These are phyloP conservation scores for Lactifluus piperatus DNA, from an alignment of 768 basidiomycete genomes.

Conservation along the genomic window DNA sequence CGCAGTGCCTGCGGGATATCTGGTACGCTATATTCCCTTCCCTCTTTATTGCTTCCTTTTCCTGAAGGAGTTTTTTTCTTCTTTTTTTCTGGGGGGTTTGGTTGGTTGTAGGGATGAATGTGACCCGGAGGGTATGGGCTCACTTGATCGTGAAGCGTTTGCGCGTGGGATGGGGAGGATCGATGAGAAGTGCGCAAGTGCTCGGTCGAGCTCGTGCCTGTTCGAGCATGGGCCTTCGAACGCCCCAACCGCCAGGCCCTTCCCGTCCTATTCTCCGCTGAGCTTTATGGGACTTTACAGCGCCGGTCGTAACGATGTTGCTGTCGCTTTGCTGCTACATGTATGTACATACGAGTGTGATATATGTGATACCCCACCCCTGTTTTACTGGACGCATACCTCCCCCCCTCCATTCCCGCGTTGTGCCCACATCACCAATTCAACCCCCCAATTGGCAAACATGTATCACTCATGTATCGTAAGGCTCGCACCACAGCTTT, in stretches of 20 bases:
- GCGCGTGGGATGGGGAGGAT: constrained; percentile 72
- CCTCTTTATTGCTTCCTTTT: not conserved
- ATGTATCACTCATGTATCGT: no score
- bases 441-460: no score
- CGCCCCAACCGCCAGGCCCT: not conserved
- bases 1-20: constrained; percentile 43
- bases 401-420: not conserved
- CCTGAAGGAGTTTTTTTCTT: not conserved
- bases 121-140: constrained; percentile 42
- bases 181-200: constrained; percentile 55
- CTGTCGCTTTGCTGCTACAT: not conserved
- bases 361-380: not conserved
- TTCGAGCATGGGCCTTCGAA: not conserved
- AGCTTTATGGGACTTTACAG: not conserved
- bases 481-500: no score
- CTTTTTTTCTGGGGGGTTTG: no score
- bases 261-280: constrained; percentile 16
- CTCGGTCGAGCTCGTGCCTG: constrained; percentile 6
- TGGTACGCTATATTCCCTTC: constrained; percentile 40
- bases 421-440: not conserved
- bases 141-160: constrained; percentile 52
- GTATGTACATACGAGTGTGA: not conserved
- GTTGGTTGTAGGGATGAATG: constrained; percentile 57
- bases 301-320: not conserved
- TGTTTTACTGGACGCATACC: not conserved